phyloP scores from a whole-genome alignment of 441 rosid species.

The Gossypium gossypioides region DNA sequence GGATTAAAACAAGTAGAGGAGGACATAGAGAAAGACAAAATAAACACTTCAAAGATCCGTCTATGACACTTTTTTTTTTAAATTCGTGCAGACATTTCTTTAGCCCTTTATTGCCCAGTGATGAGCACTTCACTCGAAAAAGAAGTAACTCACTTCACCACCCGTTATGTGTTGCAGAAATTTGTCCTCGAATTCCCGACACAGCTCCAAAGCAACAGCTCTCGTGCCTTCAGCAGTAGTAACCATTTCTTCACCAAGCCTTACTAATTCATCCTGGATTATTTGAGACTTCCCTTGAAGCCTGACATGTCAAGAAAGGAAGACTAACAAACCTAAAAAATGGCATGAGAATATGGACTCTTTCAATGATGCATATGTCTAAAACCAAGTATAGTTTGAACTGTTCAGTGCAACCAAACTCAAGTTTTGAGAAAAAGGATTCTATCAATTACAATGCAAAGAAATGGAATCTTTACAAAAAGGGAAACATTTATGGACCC shows the following conservation, averaged over 20 bases:
- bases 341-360: neutral
- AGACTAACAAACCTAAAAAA: neutral
- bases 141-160: slow-evolving; percentile 67
- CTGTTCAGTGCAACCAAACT: neutral
- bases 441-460: neutral
- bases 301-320: slow-evolving; percentile 30
- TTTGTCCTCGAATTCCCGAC: slow-evolving; percentile 95
- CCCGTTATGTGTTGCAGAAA: slow-evolving; percentile 78
- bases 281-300: slow-evolving; percentile 82
- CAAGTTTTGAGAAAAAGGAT: neutral
- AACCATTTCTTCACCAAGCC: slow-evolving; percentile 81
- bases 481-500: neutral
- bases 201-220: slow-evolving; percentile 89
- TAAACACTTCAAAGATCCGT: neutral
- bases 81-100: neutral
- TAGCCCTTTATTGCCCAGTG: neutral
- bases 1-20: neutral
- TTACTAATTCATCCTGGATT: slow-evolving; percentile 71
- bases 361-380: neutral
- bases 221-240: slow-evolving; percentile 80
- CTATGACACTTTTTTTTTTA: neutral
- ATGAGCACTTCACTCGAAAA: neutral
- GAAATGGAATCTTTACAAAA: neutral
- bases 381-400: neutral
- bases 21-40: neutral